Conservation (phyloP, 257 asterid species). For the Ophiorrhiza pumila region DNA sequence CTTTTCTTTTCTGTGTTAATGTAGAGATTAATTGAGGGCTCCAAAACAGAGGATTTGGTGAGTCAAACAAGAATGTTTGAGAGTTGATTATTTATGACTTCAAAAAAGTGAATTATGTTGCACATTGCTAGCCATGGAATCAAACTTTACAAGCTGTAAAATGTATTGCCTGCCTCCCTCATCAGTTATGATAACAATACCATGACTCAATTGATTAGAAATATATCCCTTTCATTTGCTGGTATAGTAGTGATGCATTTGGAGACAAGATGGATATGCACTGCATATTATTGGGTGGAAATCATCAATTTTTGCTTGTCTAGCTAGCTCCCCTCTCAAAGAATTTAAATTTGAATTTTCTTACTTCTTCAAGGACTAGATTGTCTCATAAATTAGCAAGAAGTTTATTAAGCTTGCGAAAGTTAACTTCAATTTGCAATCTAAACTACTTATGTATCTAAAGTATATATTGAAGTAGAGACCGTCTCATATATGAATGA, state of each 20-base stretch:
- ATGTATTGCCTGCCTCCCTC: not conserved
- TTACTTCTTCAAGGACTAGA: not conserved
- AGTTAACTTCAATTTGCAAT: not conserved
- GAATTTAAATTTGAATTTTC: not conserved
- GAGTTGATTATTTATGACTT: not conserved
- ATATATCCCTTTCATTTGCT: not conserved
- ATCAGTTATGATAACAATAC: slow-evolving; percentile 6
- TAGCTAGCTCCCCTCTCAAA: too few species aligned
- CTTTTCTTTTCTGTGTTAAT: not conserved
- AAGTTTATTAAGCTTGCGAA: not conserved
- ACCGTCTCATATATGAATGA: too few species aligned
- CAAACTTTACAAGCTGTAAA: slow-evolving; percentile 26
- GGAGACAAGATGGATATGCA: slow-evolving; percentile 11
- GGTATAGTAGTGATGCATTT: not conserved
- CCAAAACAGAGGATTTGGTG: slow-evolving; percentile 8
- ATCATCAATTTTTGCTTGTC: too few species aligned
- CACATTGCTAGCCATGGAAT: not conserved
- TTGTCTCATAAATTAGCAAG: not conserved
- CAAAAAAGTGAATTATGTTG: not conserved
- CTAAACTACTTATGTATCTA: not conserved
- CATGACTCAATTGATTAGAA: slow-evolving; percentile 4
- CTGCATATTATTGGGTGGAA: too few species aligned
- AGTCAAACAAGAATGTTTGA: slow-evolving; percentile 11
- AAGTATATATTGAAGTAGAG: too few species aligned
- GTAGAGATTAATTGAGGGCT: not conserved